These are phyloP conservation scores for Calocybe cyanea DNA, from an alignment of 768 basidiomycete species.

Conservation along the genomic window DNA sequence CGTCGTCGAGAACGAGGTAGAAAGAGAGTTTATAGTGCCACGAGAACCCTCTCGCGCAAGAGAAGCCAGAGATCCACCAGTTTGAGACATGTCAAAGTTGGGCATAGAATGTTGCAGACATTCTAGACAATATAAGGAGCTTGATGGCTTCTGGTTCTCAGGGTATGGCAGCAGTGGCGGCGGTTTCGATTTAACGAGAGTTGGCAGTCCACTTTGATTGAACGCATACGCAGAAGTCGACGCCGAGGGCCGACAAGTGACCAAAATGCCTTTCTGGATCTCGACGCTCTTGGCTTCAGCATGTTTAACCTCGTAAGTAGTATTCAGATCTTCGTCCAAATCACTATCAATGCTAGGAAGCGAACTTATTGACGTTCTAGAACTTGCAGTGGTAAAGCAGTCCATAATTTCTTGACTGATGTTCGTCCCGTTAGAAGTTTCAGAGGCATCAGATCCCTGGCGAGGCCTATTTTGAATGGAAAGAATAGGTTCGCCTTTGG, in stretches of 20 bases:
- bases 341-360: constrained; percentile 17
- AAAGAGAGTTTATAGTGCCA: constrained; percentile 14
- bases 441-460: constrained; percentile 28
- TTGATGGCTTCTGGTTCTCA: constrained; percentile 6
- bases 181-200: constrained; percentile 20
- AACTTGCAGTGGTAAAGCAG: constrained; percentile 13
- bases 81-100: constrained; percentile 1
- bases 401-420: constrained; percentile 17
- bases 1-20: constrained; percentile 10
- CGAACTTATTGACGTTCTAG: constrained; percentile 22
- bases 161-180: constrained; percentile 5
- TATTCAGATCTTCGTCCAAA: constrained; percentile 24
- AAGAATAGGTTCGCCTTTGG: constrained; percentile 8
- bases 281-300: constrained; percentile 49
- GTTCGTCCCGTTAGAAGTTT: constrained; percentile 24
- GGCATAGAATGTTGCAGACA: constrained; percentile 5
- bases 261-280: constrained; percentile 42
- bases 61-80: constrained; percentile 14
- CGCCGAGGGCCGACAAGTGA: constrained; percentile 27
- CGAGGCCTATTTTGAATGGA: constrained; percentile 17
- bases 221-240: constrained; percentile 1
- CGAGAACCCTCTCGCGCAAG: constrained; percentile 14
- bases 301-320: constrained; percentile 40
- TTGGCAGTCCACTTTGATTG: constrained; percentile 14
- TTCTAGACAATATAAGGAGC: constrained; percentile 5